Evolutionary conservation across 257 asterid species (phyloP).

Genomic region (Nicotiana obtusifolia): DNA sequence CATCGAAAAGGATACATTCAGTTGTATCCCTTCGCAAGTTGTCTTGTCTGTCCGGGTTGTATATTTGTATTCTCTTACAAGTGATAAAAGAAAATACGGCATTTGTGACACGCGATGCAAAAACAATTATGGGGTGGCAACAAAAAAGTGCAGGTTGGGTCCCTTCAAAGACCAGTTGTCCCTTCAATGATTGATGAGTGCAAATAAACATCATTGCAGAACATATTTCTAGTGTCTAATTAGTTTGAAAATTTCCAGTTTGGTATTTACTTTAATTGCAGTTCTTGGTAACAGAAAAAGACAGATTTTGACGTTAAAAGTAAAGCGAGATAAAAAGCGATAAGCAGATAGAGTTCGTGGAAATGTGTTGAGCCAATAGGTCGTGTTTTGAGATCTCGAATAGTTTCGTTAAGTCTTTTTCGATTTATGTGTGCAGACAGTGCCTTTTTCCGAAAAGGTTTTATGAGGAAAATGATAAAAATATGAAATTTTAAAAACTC

Average conservation of each 20-base stretch:
- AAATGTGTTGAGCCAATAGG: not conserved
- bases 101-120: not conserved
- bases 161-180: not conserved
- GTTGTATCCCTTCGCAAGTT: not conserved
- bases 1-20: not conserved
- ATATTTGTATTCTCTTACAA: not conserved
- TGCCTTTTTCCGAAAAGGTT: too few species aligned
- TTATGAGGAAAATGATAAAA: too few species aligned
- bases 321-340: not conserved
- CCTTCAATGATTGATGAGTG: not conserved
- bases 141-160: not conserved
- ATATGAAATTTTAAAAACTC: too few species aligned
- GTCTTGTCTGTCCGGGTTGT: not conserved
- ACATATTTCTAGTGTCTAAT: not conserved
- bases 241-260: not conserved
- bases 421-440: too few species aligned
- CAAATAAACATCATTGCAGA: not conserved
- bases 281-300: not conserved
- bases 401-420: too few species aligned
- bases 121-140: not conserved
- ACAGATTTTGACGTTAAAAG: not conserved
- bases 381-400: too few species aligned
- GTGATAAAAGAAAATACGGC: not conserved
- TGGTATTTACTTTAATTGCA: not conserved
- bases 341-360: not conserved